Evolutionary conservation across 2,329 filamentous ascomycete species (phyloP), one percentile per base, ranked within the genome.

Genomic region (Blastomyces silverae): DNA sequence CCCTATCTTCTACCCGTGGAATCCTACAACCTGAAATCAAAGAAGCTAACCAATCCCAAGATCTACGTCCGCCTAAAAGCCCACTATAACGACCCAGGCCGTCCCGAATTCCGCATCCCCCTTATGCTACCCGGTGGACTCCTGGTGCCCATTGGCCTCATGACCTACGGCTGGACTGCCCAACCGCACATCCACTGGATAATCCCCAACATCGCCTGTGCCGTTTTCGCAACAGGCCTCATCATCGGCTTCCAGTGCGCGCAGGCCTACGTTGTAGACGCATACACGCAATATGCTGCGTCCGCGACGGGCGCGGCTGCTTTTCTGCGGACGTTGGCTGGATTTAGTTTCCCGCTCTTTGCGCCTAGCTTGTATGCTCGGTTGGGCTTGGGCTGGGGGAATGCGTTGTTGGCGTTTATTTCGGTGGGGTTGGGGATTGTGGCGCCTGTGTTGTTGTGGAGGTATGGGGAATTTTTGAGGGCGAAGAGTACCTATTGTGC

Each of bases 61-160:
- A 65, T 75, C 2, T 80, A 72, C 69, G 65, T 66, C 44, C 53
- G 64, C 59, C 66, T 74, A 22, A 71, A 70, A 58, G 62, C 59
- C 10, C 66, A 66, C 42, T 65, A 63, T 44, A 59, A 62, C 39
- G 48, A 66, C 46, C 62, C 52, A 22, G 66, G 63, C 50, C 67
- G 52, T n/a, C 87, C 87, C 0, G 87, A 90, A 68, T 85, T 83
- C 69, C 84, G 87, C n/a, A 77, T 87, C 0, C 86, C 86, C 0
- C 76, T 87, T 2, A 82, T 86, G 73, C 70, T 85, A 13, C 75
- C 82, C 0, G 83, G 82, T 0, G 81, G 81, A 0, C 55, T 86
- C 0, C 65, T 87, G 1, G 77, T 83, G 0, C 83, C 84, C 0
- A 67, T 78, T 0, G 82, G 83, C 0, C 72, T 87, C 1, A 83